Evolutionary conservation across 2,329 filamentous ascomycete species (phyloP).

Genomic region (Botrytis fabae): DNA sequence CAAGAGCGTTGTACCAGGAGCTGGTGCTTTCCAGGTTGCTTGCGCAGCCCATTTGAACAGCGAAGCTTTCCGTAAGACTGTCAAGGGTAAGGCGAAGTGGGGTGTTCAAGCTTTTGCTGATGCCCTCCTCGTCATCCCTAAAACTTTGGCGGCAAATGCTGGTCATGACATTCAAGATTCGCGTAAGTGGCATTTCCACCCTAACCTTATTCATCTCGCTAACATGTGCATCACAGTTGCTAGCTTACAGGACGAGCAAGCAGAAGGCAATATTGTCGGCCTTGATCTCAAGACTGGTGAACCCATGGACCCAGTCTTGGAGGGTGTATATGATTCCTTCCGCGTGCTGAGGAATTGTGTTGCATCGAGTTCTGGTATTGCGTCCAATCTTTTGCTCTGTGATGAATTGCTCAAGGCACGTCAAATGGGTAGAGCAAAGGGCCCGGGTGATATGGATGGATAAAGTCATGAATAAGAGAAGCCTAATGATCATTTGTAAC

Average conservation of each 20-base stretch:
- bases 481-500: conserved; percentile 17
- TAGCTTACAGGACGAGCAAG: conserved; percentile 79
- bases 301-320: conserved; percentile 91
- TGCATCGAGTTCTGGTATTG: conserved; percentile 91
- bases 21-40: conserved; percentile 93
- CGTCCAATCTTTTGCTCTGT: conserved; percentile 90
- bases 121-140: conserved; percentile 91
- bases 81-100: conserved; percentile 98
- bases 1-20: conserved; percentile 89
- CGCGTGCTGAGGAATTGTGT: conserved; percentile 91
- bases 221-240: conserved; percentile 60
- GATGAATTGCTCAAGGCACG: conserved; percentile 97
- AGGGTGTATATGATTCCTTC: conserved; percentile 95
- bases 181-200: conserved; percentile 56
- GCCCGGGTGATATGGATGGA: conserved; percentile 64
- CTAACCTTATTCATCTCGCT: conserved; percentile 25
- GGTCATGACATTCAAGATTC: conserved; percentile 97
- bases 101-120: conserved; percentile 95
- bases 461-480: conserved; percentile 30
- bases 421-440: conserved; percentile 77
- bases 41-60: conserved; percentile 85
- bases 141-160: conserved; percentile 93
- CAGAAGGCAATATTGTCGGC: conserved; percentile 81
- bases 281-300: conserved; percentile 84
- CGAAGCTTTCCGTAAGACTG: conserved; percentile 80